Evolutionary conservation across 176 grass and related monocot genomes (phyloP).

Genomic region (Otatea glauca): DNA sequence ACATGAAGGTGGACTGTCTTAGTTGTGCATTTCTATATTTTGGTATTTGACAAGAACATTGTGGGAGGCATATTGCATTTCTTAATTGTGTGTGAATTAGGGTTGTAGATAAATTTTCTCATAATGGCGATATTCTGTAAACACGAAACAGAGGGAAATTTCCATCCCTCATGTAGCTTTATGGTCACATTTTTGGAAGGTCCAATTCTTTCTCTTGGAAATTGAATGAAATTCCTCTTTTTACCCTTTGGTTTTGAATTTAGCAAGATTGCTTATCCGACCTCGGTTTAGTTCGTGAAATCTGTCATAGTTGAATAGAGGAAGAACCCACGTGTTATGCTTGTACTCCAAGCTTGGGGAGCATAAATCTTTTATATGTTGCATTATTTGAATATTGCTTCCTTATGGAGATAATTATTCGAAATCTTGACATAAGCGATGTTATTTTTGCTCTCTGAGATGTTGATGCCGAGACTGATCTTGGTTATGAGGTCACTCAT

Average conservation of each 20-base stretch:
- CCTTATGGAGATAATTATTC: slow-evolving; percentile 33
- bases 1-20: background rate
- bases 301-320: too few species aligned
- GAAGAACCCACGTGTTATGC: slow-evolving; percentile 7
- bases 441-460: slow-evolving; percentile 46
- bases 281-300: slow-evolving; percentile 19
- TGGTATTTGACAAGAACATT: background rate
- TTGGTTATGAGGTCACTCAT: slow-evolving; percentile 55
- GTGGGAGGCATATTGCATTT: background rate
- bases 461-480: slow-evolving; percentile 62
- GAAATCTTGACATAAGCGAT: slow-evolving; percentile 14
- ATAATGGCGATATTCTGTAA: background rate
- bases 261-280: background rate
- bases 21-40: slow-evolving; percentile 5
- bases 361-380: slow-evolving; percentile 16
- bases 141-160: background rate
- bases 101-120: background rate
- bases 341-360: slow-evolving; percentile 24
- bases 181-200: background rate
- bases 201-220: background rate
- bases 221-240: slow-evolving; percentile 6
- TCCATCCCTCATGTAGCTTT: background rate
- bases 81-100: background rate
- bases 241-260: background rate
- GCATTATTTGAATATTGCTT: slow-evolving; percentile 22